Base-by-base conservation (phyloP, 345 rosid genomes). In the Abelmoschus esculentus region DNA sequence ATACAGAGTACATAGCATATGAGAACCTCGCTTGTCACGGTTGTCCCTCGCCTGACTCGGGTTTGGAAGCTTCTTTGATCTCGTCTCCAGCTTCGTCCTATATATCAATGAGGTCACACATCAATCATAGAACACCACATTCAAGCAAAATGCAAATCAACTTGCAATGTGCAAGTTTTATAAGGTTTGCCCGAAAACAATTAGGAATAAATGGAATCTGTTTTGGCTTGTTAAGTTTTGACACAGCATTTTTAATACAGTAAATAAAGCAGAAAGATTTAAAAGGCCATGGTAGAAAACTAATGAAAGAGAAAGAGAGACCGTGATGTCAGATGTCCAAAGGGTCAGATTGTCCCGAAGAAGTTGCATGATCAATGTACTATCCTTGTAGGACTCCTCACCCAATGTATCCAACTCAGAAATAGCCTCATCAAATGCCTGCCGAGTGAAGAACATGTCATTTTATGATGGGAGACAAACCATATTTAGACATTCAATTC, bases 341-440 rank as follows among this genome's bases (percentile, higher is more conserved):
- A 93, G 92, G 14, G 98, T 93, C 70, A 93, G 81, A 66, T 93
- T 93, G 77, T 93, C 97, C 31, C 96, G 92, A 72, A 88, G 96
- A 71, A 93, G 95, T 82, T 93, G 97, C 98, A 93, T 93, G 73
- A 93, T 93, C 79, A 91, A 75, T 56, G 98, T 91, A 74, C 95
- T 89, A 78, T 93, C 97, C 87, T 91, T 93, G 95, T 93, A 93
- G 29, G 97, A 91, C 75, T 93, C 98, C 84, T 93, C 98, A 19
- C 97, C 97, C 78, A 93, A 68, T 9, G 97, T 93, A 76, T 93
- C 97, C 71, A 93, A 82, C 88, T 91, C 97, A 71, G 98, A 83
- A 70, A 92, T 90, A 53, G 98, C 98, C 83, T 91, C 98, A 61
- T 93, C 97, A 67, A 91, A 93, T 6, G 98, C 97, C 98, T 91